phyloP scores from a whole-genome alignment of 345 rosid species.

The Erucastrum elatum region DNA sequence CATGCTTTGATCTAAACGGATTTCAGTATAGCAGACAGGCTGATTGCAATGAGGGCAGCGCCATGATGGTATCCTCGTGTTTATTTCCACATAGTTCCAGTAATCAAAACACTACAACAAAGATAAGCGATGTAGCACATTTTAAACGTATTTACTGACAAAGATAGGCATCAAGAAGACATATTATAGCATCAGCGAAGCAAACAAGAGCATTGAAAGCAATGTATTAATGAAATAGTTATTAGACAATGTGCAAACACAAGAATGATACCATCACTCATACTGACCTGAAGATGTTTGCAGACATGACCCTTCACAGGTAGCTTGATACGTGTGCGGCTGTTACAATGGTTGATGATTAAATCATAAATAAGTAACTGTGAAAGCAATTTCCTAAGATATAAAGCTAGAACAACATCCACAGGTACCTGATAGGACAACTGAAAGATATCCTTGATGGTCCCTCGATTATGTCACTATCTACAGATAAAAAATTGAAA shows the following conservation, averaged over 20 bases:
- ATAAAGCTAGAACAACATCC: conserved; percentile 18
- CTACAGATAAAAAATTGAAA: conserved; percentile 39
- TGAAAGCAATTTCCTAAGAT: conserved; percentile 9
- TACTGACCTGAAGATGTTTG: conserved; percentile 85
- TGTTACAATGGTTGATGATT: conserved; percentile 38
- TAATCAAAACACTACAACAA: conserved; percentile 80
- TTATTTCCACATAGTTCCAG: conserved; percentile 66
- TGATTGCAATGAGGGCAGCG: conserved; percentile 96
- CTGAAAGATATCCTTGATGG: conserved; percentile 81
- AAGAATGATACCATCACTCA: not conserved
- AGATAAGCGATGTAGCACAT: not conserved
- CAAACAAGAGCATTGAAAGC: too few species aligned
- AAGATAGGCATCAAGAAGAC: too few species aligned
- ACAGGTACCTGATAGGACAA: conserved; percentile 87
- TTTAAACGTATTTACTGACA: too few species aligned
- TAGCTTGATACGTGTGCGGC: conserved; percentile 61
- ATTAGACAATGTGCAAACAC: conserved; percentile 4
- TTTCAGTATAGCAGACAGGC: conserved; percentile 67
- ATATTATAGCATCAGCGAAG: too few species aligned
- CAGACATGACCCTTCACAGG: conserved; percentile 89
- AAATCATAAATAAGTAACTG: not conserved
- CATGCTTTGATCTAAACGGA: conserved; percentile 76
- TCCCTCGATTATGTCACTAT: conserved; percentile 82
- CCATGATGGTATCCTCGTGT: conserved; percentile 85
- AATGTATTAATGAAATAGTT: not conserved